Conservation (phyloP, 2,329 filamentous ascomycete species). For the Neophaeococcomyces mojaviensis region DNA sequence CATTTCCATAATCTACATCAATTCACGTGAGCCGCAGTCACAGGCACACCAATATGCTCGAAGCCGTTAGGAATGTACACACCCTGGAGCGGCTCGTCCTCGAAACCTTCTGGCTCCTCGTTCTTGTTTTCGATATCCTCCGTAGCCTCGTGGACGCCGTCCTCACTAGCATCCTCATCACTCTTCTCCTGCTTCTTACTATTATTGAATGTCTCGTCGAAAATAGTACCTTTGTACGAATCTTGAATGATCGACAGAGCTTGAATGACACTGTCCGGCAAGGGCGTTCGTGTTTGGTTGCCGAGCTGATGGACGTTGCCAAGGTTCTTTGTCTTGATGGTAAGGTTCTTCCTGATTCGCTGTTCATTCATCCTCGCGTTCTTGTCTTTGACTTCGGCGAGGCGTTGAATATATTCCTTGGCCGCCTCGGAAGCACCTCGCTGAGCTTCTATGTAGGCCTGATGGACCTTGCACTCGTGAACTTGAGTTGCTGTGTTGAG, state of each 20-base stretch:
- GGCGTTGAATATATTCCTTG: background rate
- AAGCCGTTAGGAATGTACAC: too few species aligned
- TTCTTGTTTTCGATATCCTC: too few species aligned
- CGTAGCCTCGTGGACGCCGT: too few species aligned
- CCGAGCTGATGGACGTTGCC: slow-evolving; percentile 6
- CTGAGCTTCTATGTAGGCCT: background rate
- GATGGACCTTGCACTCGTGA: background rate
- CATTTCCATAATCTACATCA: too few species aligned
- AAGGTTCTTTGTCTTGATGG: background rate
- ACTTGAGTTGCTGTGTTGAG: background rate
- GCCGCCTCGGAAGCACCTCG: background rate
- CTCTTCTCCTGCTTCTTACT: too few species aligned
- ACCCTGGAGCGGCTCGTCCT: too few species aligned
- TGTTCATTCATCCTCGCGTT: background rate
- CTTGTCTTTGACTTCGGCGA: background rate
- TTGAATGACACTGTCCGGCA: slow-evolving; percentile 2
- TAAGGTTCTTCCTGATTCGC: background rate
- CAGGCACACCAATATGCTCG: too few species aligned
- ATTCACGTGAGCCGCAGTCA: too few species aligned
- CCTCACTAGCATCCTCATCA: too few species aligned
- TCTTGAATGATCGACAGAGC: slow-evolving; percentile 1
- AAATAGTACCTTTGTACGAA: background rate
- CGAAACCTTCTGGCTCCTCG: too few species aligned
- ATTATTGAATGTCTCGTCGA: too few species aligned
- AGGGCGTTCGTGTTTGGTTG: background rate